phyloP scores from a whole-genome alignment of 257 asterid genomes.

The Plantago major region DNA sequence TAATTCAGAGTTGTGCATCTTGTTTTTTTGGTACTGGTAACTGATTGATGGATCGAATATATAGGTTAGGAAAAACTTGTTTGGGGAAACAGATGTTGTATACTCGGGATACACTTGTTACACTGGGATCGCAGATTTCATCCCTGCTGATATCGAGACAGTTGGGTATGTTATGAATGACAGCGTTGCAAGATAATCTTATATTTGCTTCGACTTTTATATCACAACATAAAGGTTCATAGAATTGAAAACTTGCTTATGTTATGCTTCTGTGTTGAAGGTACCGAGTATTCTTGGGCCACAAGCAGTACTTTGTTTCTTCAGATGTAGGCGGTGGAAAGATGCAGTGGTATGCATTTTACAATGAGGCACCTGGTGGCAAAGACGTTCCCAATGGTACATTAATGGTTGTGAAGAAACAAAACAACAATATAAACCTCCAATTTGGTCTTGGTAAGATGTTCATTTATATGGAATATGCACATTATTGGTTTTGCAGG shows the following conservation, averaged over 20 bases:
- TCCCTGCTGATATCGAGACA: conserved; percentile 89
- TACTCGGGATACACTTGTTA: conserved; percentile 97
- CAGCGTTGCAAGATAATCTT: background rate
- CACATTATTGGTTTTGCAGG: conserved; percentile 41
- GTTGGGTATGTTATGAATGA: conserved; percentile 63
- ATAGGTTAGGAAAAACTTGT: conserved; percentile 78
- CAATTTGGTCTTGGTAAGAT: no score
- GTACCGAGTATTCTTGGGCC: conserved; percentile 95
- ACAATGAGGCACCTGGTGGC: conserved; percentile 83
- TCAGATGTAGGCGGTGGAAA: conserved; percentile 98
- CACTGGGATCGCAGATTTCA: conserved; percentile 93
- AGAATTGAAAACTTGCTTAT: conserved; percentile 11
- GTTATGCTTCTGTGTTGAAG: conserved; percentile 32
- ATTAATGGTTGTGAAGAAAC: background rate
- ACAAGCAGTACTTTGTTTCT: conserved; percentile 95
- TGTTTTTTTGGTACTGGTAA: background rate
- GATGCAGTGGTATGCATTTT: conserved; percentile 99
- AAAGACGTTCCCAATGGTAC: conserved; percentile 56
- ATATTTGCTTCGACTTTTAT: no score
- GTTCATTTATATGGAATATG: no score
- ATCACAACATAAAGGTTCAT: background rate
- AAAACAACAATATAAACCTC: no score
- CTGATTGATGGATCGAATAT: conserved; percentile 14
- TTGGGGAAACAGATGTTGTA: conserved; percentile 57
- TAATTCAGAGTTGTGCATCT: background rate